A percentile compares a stretch with the other conserved stretches of the same genome.
These are phyloP conservation scores for Sherardia arvensis DNA, from an alignment of 257 asterid species.

Conservation along the genomic window DNA sequence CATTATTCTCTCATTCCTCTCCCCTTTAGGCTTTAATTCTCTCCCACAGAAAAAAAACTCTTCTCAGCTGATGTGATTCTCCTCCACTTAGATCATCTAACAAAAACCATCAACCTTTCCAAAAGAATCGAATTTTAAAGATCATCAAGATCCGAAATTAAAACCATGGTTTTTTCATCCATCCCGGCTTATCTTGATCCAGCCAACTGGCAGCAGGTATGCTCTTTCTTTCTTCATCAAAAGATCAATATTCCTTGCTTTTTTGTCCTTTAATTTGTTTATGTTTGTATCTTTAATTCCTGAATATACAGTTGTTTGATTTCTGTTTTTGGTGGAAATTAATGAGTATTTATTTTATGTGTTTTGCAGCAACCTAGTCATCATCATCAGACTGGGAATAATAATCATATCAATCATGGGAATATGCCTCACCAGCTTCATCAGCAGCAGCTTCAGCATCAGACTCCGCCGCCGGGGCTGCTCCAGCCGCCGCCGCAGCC, in stretches of 20 bases:
- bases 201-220: slow-evolving; percentile 98
- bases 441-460: slow-evolving; percentile 14
- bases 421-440: slow-evolving; percentile 19
- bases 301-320: neutral
- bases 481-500: slow-evolving; percentile 26
- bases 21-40: slow-evolving; percentile 7
- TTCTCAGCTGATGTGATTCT: slow-evolving; percentile 84
- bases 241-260: slow-evolving; percentile 50
- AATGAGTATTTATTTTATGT: too few species aligned
- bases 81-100: slow-evolving; percentile 63
- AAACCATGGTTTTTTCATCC: slow-evolving; percentile 85
- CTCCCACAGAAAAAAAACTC: slow-evolving; percentile 18
- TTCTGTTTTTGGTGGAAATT: too few species aligned
- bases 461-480: slow-evolving; percentile 16
- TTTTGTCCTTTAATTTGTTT: slow-evolving; percentile 19
- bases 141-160: slow-evolving; percentile 22
- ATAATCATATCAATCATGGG: slow-evolving; percentile 8
- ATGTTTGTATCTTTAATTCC: neutral
- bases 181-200: slow-evolving; percentile 95
- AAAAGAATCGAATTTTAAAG: slow-evolving; percentile 44
- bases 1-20: slow-evolving; percentile 40
- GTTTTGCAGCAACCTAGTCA: slow-evolving; percentile 40
- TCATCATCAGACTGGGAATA: slow-evolving; percentile 17
- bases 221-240: slow-evolving; percentile 22
- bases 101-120: slow-evolving; percentile 62